Evolutionary conservation across 2,329 filamentous ascomycete genomes (phyloP).

Genomic region (Celoporthe dispersa): DNA sequence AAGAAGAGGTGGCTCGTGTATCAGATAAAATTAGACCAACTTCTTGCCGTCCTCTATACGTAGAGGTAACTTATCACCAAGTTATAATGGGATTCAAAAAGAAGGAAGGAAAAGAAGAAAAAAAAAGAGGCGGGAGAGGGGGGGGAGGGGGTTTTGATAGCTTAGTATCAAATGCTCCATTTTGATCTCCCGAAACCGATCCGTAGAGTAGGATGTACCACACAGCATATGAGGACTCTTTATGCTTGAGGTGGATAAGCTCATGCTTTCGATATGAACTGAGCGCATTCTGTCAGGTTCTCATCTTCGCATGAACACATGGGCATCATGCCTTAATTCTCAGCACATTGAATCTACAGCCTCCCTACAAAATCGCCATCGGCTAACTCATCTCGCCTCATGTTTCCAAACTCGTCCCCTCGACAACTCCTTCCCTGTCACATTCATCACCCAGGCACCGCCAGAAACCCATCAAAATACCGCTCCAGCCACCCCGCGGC

Average conservation of each 20-base stretch:
- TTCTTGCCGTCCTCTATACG: not conserved
- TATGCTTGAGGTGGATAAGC: not conserved
- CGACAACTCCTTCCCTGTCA: not conserved
- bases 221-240: not conserved
- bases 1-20: not conserved
- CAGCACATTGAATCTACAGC: too few species aligned
- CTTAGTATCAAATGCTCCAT: not conserved
- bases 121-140: too few species aligned
- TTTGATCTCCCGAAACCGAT: not conserved
- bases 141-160: not conserved
- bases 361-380: too few species aligned
- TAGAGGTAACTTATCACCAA: not conserved
- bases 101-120: not conserved
- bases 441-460: conserved; percentile 44
- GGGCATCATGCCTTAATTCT: too few species aligned
- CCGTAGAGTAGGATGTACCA: too few species aligned
- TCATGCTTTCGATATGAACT: not conserved
- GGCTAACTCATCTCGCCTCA: too few species aligned
- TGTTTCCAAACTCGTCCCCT: too few species aligned
- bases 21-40: not conserved
- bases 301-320: not conserved
- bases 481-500: conserved; percentile 60
- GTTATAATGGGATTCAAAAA: not conserved
- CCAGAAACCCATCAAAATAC: conserved; percentile 61
- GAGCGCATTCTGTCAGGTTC: not conserved